phyloP scores from a whole-genome alignment of 495 filamentous ascomycete genomes.

The Penicillium roqueforti region DNA sequence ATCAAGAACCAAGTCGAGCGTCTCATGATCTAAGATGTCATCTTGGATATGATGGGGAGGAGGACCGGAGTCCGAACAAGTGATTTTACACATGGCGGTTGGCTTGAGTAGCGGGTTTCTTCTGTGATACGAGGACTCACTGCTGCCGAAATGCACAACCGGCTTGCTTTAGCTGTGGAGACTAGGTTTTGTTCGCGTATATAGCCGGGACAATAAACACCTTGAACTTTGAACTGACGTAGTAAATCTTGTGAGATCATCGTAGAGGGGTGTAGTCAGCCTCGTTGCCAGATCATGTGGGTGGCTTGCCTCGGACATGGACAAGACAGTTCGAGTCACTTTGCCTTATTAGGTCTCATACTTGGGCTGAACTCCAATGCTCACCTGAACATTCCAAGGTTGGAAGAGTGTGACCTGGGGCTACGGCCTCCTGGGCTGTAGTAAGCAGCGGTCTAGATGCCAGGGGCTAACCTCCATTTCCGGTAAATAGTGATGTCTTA shows the following conservation, averaged over 20 bases:
- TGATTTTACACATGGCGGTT: neutral
- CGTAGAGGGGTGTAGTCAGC: neutral
- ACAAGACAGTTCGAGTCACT: too few species aligned
- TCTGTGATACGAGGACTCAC: neutral
- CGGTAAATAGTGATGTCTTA: too few species aligned
- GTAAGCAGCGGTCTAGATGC: too few species aligned
- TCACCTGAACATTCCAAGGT: too few species aligned
- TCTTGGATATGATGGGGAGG: neutral
- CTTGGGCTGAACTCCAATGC: too few species aligned
- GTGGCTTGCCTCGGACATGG: neutral
- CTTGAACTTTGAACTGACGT: neutral
- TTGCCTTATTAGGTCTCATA: too few species aligned
- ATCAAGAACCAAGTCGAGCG: conserved; percentile 93
- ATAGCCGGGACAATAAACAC: conserved; percentile 6
- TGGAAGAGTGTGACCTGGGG: too few species aligned
- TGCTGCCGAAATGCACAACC: neutral
- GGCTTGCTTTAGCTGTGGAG: neutral
- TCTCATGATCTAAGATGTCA: conserved; percentile 74
- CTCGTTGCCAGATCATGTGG: neutral
- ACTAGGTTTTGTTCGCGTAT: conserved; percentile 3
- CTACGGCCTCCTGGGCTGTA: too few species aligned
- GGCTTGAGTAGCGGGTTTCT: neutral
- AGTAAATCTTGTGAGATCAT: neutral
- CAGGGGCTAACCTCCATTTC: too few species aligned
- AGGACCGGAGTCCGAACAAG: neutral